Conservation (phyloP, 805 yeast genomes). For the Millerozyma acaciae region DNA sequence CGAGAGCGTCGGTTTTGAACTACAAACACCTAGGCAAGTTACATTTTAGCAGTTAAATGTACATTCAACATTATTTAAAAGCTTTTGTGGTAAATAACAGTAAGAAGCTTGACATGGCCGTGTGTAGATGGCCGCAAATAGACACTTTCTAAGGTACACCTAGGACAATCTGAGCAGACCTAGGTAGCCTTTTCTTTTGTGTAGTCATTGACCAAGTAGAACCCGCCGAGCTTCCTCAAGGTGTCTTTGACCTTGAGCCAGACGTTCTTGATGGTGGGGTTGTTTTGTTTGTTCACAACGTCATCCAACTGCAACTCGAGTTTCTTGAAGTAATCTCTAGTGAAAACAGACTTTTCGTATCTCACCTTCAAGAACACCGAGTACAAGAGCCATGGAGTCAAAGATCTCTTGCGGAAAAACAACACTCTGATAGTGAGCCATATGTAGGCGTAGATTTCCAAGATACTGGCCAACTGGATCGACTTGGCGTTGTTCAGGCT, state of each 20-base stretch:
- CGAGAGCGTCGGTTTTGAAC: too few relatives aligned
- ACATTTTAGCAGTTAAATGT: too few relatives aligned
- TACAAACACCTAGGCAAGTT: too few relatives aligned
- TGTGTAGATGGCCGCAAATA: too few relatives aligned
- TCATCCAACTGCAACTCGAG: conserved; percentile 53
- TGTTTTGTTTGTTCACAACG: conserved; percentile 21
- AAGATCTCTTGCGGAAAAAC: conserved; percentile 59
- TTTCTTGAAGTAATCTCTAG: conserved; percentile 62
- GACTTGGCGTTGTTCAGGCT: conserved; percentile 33
- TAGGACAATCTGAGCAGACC: too few relatives aligned
- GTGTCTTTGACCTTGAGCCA: conserved; percentile 34
- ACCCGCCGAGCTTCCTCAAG: conserved; percentile 24
- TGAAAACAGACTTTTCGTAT: conserved; percentile 70
- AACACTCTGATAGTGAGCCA: conserved; percentile 49
- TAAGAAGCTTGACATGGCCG: too few relatives aligned
- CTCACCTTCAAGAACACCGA: conserved; percentile 68
- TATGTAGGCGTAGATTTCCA: conserved; percentile 42
- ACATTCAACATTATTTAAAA: too few relatives aligned
- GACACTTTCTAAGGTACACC: too few relatives aligned
- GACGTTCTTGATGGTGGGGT: conserved; percentile 32
- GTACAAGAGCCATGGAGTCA: conserved; percentile 54
- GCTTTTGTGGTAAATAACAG: too few relatives aligned
- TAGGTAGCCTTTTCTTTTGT: conserved; percentile 28
- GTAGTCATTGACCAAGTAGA: conserved; percentile 32
- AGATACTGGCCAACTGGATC: conserved; percentile 35